A percentile compares a stretch with the other conserved stretches of the same genome.
phyloP scores from a whole-genome alignment of 1,139 yeast species.

The Kodamaea suecica region DNA sequence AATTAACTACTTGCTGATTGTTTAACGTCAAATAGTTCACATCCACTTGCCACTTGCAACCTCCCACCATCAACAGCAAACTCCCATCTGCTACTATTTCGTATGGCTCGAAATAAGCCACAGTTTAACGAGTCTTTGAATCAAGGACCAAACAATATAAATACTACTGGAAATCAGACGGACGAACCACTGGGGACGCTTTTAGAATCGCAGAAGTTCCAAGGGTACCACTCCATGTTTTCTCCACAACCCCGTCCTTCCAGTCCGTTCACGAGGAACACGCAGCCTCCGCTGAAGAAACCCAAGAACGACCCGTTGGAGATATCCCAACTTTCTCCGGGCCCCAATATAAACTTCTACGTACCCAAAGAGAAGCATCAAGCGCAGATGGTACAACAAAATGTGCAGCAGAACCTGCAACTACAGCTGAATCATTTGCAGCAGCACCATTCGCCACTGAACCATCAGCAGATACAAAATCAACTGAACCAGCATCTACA shows the following conservation, averaged over 20 bases:
- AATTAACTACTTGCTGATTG: too few relatives aligned
- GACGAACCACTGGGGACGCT: background rate
- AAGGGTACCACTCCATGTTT: conserved; percentile 12
- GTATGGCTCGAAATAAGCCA: conserved; percentile 17
- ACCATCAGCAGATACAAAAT: conserved; percentile 3
- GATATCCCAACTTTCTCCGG: conserved; percentile 6
- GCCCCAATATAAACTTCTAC: conserved; percentile 9
- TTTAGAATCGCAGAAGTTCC: conserved; percentile 1
- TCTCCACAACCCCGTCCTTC: conserved; percentile 17
- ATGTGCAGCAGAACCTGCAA: conserved; percentile 1
- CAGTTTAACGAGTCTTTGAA: conserved; percentile 13
- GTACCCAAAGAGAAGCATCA: conserved; percentile 10
- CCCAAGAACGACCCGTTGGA: conserved; percentile 7
- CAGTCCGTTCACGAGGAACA: conserved; percentile 12
- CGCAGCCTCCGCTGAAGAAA: conserved; percentile 12
- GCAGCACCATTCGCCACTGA: conserved; percentile 4
- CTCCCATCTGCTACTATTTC: too few relatives aligned
- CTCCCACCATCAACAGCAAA: too few relatives aligned
- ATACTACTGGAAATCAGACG: conserved; percentile 1
- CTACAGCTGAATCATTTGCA: conserved; percentile 3
- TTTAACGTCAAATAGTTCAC: too few relatives aligned
- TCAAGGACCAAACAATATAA: conserved; percentile 6
- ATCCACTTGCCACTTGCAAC: too few relatives aligned
- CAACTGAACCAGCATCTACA: conserved; percentile 1
- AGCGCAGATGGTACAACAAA: conserved; percentile 3